Base-by-base conservation (phyloP, 768 basidiomycete genomes). In the Boletales sp. region DNA sequence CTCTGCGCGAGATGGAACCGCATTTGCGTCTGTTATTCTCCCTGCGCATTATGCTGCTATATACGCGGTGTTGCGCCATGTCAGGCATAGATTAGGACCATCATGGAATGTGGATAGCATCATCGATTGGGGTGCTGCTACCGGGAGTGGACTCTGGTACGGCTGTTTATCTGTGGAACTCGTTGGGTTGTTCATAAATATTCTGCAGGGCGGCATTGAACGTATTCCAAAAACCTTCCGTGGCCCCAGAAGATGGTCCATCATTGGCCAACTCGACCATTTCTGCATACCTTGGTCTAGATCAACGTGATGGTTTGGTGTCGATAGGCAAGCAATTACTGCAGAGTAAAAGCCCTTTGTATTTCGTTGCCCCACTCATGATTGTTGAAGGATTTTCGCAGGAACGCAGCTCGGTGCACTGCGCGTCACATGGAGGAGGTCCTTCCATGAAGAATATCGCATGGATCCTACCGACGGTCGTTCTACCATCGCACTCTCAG, bases 21-120 rank as follows among this genome's bases (percentile, higher is more conserved):
- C 92, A 5, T 94, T 93, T 64, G 86, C 87, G 13, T 83, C 88
- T 12, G 77, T 94, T 43, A 87, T 84, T n/a, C 77, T 94, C 55
- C 92, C 92, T 1, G 82, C 85, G 4, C 87, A 93, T 69, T 94
- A 88, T 64, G 81, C 90, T 40, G 90, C 84, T 2, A 86, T 93
- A 44, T 76, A 72, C 43, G 73, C 86, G n/a, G 89, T 94, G 6
- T 69, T 94, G 15, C 72, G 79, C 41, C 84, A 90, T 54, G 57
- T 83, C 34, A 84, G 79, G 52, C 75, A 71, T 42, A 74, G 91
- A 47, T 57, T 92, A 34, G 84, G 80, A n/a, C 65, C 74, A 8
- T 73, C 74, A n/a, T 88, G 78, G 81, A 68, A 69, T 30, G 72
- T 82, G 47, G 71, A 82, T 24, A 76, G 72, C 31, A 72, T 95